These are phyloP conservation scores for Xanthoparmelia taractica DNA, from an alignment of 495 filamentous ascomycete species.

Conservation along the genomic window DNA sequence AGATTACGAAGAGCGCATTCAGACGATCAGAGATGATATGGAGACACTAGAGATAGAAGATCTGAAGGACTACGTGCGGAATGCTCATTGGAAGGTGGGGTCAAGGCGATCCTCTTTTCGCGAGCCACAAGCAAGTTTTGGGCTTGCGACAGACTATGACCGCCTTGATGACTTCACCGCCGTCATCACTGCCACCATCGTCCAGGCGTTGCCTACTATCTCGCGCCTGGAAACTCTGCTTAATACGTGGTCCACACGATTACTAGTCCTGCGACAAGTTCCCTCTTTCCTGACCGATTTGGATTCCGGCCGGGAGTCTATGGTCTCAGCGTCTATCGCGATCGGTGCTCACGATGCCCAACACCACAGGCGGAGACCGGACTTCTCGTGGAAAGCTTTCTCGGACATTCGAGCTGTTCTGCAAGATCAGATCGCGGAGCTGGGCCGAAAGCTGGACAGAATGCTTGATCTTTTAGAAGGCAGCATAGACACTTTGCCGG, in stretches of 20 bases:
- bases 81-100: constrained; percentile 58
- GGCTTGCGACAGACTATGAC: constrained; percentile 45
- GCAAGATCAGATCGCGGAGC: constrained; percentile 57
- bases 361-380: constrained; percentile 3
- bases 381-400: constrained; percentile 46
- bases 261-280: constrained; percentile 63
- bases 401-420: constrained; percentile 56
- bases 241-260: constrained; percentile 65
- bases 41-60: constrained; percentile 79
- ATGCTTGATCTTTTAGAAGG: constrained; percentile 84
- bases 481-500: constrained; percentile 71
- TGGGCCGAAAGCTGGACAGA: constrained; percentile 67
- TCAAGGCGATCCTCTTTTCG: constrained; percentile 50
- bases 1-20: constrained; percentile 63
- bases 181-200: constrained; percentile 76
- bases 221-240: constrained; percentile 61
- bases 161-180: constrained; percentile 79
- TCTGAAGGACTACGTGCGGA: constrained; percentile 79
- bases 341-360: constrained; percentile 33
- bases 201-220: constrained; percentile 79
- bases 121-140: constrained; percentile 35
- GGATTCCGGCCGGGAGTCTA: constrained; percentile 50
- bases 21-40: constrained; percentile 69
- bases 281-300: constrained; percentile 62
- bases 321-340: constrained; percentile 55